phyloP scores from a whole-genome alignment of 257 asterid genomes.

The Anisodus tanguticus region DNA sequence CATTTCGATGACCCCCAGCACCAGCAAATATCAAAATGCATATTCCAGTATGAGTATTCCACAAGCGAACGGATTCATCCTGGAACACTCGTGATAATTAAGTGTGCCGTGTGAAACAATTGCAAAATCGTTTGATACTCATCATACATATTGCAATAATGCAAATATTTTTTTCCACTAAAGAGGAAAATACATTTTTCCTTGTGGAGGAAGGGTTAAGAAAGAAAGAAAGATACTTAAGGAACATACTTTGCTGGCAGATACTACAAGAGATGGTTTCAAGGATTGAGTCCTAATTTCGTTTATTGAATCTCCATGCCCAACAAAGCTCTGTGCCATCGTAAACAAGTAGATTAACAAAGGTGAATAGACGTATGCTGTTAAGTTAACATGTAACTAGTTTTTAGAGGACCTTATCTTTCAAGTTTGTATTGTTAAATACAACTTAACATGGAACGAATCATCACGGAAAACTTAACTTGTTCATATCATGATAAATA shows the following conservation, averaged over 20 bases:
- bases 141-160: not conserved
- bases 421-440: not conserved
- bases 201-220: not conserved
- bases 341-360: not conserved
- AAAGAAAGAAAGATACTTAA: not conserved
- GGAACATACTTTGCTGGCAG: constrained; percentile 89
- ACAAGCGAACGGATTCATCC: constrained; percentile 98
- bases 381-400: not conserved
- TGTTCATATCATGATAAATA: not conserved
- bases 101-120: not conserved
- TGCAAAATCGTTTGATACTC: not conserved
- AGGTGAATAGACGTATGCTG: not conserved
- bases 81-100: constrained; percentile 35
- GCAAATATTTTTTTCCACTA: not conserved
- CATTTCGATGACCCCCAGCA: constrained; percentile 99
- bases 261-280: constrained; percentile 88
- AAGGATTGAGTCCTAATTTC: constrained; percentile 90
- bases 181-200: constrained; percentile 10
- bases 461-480: not conserved
- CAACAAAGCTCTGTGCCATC: constrained; percentile 80
- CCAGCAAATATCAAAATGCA: constrained; percentile 99
- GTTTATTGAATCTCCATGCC: constrained; percentile 95
- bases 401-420: not conserved
- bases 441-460: constrained; percentile 7
- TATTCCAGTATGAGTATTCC: constrained; percentile 97